Base-by-base conservation (phyloP, 1,284 basidiomycete genomes). In the Rhodotorula sp. region DNA sequence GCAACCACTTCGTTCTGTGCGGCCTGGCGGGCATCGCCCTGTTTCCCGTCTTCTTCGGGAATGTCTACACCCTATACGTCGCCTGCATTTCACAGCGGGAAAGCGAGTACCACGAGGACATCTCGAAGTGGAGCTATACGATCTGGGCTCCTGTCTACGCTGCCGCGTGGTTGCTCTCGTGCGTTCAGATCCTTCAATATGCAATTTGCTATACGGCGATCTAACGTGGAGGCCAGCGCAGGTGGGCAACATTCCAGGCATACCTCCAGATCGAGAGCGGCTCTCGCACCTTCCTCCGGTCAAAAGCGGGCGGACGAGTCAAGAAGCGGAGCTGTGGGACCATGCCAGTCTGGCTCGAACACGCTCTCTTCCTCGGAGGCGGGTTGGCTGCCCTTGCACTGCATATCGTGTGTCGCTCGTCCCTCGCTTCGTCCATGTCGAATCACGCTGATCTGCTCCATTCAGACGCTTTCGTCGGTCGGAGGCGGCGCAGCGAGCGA, bases 321-420 rank as follows among this genome's bases (percentile, higher is more conserved):
- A 23, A 42, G 23, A 42, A 16, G 14, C 58, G 57, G 44, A 2
- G 45, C n/a, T 34, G 42, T 14, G 21, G 8, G 44, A 13, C n/a
- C 14, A 59, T 59, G 58, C 44, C 58, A 0, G 58, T 45, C 1
- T 48, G 44, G 58, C 42, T 59, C 45, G 58, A 59, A 45, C 46
- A 59, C 58, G 7, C 13, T 9, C 58, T 59, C n/a, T 59, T 59
- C 58, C 9, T 59, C 17, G 58, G 45, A 16, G 58, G 58, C n/a
- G 58, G 58, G 14, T 4, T 59, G 8, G 45, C 12, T 7, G 42
- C 58, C 1, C 45, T 59, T 3, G 58, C 44, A 25, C 14, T 27
- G 4, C 45, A 45, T 12, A 16, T 45, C 8, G 58, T 59, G 17
- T 45, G 58, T 57, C 25, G 16, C 17, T 42, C n/a, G 8, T 34